Evolutionary conservation across 1,139 yeast species (phyloP), one percentile per base, ranked within the genome.

Genomic region (Yamadazyma diddensiae): DNA sequence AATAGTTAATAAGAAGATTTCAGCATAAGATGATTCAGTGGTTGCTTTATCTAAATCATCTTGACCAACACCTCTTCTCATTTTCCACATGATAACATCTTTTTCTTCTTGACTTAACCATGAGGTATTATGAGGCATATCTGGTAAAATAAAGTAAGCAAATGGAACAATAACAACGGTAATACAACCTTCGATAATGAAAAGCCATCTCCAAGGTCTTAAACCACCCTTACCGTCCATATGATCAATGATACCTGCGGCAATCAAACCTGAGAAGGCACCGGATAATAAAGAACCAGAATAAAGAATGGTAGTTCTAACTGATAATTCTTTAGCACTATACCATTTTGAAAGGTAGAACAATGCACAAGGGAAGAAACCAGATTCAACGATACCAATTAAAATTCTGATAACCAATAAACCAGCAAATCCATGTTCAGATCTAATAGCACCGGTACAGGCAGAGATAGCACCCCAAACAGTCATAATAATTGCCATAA

Each of bases 261-360:
- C 70, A 41, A 85, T 72, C 32, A 86, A 75, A 37, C 94, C 94
- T 35, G 87, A 83, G 57, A 84, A 83, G 3, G 90, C 94, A 52
- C 92, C 88, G 16, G 90, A 83, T 38, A 82, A 65, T 46, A 82
- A 73, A 10, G 86, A 77, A 30, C 86, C 82, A 27, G 82, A 66
- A 49, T 73, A 77, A 43, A 80, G 65, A 35, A 79, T 59, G 10
- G 85, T 73, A 49, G 74, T 70, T 49, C 87, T 63, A 25, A 72
- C 57, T 6, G 78, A 61, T 38, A 72, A 57, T 37, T 72, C 73
- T 35, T 63, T 64, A 39, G 69, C 60, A 27, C 64, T 63, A 43
- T 74, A 74, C 67, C 75, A 74, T 42, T 65, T 63, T 13, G 76
- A 66, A 34, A 73, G 57, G 24, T 69, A 62, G 43, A 66, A 62